These are phyloP conservation scores for Aspergillus ustus DNA, from an alignment of 2,329 filamentous ascomycete genomes.

Conservation along the genomic window DNA sequence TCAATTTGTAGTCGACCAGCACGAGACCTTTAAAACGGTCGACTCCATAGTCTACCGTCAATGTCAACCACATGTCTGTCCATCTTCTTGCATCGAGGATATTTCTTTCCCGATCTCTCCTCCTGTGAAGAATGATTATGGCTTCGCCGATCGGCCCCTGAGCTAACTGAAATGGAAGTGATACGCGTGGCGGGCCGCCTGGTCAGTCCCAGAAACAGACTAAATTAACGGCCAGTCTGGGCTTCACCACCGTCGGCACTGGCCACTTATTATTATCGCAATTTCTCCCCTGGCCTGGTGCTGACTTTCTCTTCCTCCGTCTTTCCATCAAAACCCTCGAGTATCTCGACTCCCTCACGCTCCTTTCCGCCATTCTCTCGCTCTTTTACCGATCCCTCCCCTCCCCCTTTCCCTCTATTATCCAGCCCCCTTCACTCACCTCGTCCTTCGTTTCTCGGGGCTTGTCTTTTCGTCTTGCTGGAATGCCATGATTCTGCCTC, in stretches of 20 bases:
- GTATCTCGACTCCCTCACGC: slow-evolving; percentile 1
- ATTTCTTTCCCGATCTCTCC: not conserved
- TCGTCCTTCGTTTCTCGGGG: slow-evolving; percentile 11
- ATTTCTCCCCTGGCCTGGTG: not conserved
- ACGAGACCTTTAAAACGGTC: not conserved
- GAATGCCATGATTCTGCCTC: slow-evolving; percentile 23
- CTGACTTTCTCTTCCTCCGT: slow-evolving; percentile 8
- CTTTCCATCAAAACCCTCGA: not conserved
- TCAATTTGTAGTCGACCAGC: not conserved
- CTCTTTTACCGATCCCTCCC: slow-evolving; percentile 7
- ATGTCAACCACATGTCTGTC: not conserved
- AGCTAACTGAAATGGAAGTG: slow-evolving; percentile 23
- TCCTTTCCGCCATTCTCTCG: slow-evolving; percentile 9
- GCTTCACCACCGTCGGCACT: slow-evolving; percentile 6
- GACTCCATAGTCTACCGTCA: not conserved
- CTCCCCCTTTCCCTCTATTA: slow-evolving; percentile 1
- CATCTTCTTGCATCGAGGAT: not conserved
- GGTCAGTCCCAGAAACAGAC: slow-evolving; percentile 5
- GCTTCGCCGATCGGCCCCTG: slow-evolving; percentile 21
- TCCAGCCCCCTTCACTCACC: not conserved
- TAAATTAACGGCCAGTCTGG: slow-evolving; percentile 20
- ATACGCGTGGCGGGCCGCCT: slow-evolving; percentile 22
- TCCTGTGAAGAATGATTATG: not conserved
- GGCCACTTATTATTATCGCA: slow-evolving; percentile 11
- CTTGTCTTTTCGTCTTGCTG: not conserved